Evolutionary conservation across 2,329 filamentous ascomycete species (phyloP).

Genomic region (Incumbomyces lentus): DNA sequence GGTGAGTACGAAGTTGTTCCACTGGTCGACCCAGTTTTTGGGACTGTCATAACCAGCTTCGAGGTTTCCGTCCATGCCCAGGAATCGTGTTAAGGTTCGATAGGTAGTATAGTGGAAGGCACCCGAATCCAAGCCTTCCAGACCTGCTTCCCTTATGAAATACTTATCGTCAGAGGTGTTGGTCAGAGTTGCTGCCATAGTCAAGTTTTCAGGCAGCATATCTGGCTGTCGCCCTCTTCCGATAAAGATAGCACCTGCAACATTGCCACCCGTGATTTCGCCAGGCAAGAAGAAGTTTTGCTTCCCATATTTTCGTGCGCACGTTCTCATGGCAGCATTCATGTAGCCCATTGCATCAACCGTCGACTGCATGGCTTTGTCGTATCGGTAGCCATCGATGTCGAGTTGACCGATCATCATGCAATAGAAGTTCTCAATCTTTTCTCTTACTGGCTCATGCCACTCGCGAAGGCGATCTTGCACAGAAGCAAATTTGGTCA

Average conservation of each 20-base stretch:
- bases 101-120: conserved; percentile 58
- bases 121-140: conserved; percentile 44
- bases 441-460: conserved; percentile 47
- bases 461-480: conserved; percentile 59
- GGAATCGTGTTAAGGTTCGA: conserved; percentile 49
- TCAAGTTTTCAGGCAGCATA: conserved; percentile 39
- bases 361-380: conserved; percentile 56
- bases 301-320: conserved; percentile 48
- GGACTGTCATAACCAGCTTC: conserved; percentile 44
- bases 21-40: conserved; percentile 45
- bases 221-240: conserved; percentile 50
- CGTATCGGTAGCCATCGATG: conserved; percentile 56
- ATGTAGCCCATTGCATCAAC: conserved; percentile 52
- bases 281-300: conserved; percentile 55
- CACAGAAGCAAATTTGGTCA: conserved; percentile 56
- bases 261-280: conserved; percentile 54
- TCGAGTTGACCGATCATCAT: conserved; percentile 53
- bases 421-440: conserved; percentile 52
- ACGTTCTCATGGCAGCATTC: conserved; percentile 46
- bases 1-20: conserved; percentile 45
- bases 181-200: conserved; percentile 39
- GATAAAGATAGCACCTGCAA: conserved; percentile 50
- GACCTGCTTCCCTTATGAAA: conserved; percentile 42
- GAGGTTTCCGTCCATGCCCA: conserved; percentile 50
- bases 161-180: conserved; percentile 33